phyloP scores from a whole-genome alignment of 106 monocot species.

The Acorus calamus region DNA sequence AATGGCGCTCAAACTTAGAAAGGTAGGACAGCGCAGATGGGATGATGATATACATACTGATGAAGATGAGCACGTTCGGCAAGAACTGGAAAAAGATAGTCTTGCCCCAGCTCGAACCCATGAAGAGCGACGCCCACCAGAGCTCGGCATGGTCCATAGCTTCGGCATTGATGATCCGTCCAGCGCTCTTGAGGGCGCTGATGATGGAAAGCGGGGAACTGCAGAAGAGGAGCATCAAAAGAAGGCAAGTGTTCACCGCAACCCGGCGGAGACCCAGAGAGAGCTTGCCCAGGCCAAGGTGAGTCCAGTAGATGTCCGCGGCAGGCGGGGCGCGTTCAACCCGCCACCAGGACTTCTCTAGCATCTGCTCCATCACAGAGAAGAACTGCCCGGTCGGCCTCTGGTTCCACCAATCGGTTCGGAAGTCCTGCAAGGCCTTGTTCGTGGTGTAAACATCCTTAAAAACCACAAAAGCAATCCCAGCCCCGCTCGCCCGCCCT shows the following conservation, averaged over 20 bases:
- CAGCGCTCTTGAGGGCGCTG: slow-evolving; percentile 78
- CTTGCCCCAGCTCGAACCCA: slow-evolving; percentile 79
- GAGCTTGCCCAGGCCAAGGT: slow-evolving; percentile 75
- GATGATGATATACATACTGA: slow-evolving; percentile 93
- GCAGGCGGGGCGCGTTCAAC: slow-evolving; percentile 91
- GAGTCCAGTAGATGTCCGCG: slow-evolving; percentile 95
- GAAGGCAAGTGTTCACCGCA: slow-evolving; percentile 79
- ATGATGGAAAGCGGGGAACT: slow-evolving; percentile 86
- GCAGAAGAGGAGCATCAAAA: slow-evolving; percentile 83
- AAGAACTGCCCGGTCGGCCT: slow-evolving; percentile 71
- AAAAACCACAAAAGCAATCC: slow-evolving; percentile 87
- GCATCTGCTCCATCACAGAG: slow-evolving; percentile 87
- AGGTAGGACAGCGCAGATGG: slow-evolving; percentile 85
- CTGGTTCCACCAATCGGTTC: slow-evolving; percentile 55
- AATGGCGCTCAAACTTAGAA: slow-evolving; percentile 89
- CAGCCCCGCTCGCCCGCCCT: slow-evolving; percentile 68
- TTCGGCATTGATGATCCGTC: slow-evolving; percentile 86
- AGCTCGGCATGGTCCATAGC: slow-evolving; percentile 78
- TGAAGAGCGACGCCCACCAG: slow-evolving; percentile 72
- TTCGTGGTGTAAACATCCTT: slow-evolving; percentile 89
- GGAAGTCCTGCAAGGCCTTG: slow-evolving; percentile 82
- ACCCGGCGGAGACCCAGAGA: slow-evolving; percentile 47
- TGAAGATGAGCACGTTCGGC: slow-evolving; percentile 89
- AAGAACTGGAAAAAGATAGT: slow-evolving; percentile 75
- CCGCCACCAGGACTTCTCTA: slow-evolving; percentile 77